Evolutionary conservation across 495 filamentous ascomycete genomes (phyloP), one percentile per base, ranked within the genome.

Genomic region (Lophiotrema nucula): DNA sequence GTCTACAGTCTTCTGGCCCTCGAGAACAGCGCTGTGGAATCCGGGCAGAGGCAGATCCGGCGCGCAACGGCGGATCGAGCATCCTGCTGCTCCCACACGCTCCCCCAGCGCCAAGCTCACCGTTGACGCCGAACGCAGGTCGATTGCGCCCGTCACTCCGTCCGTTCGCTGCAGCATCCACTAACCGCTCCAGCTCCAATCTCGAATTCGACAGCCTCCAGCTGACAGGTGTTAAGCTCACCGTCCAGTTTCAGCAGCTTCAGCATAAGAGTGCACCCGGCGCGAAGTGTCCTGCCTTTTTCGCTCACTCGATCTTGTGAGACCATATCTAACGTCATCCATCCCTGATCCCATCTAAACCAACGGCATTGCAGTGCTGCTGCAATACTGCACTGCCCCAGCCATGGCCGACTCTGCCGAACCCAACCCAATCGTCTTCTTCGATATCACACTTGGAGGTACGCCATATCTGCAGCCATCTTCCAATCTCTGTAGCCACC

Each of bases 361-460:
- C 8, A 35, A 35, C 31, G 8, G 31, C n/a, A n/a, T 8, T 35
- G 31, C 31, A 35, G 8, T 35, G 31, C 31, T 35, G 31, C 31
- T 39, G 25, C 52, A 2, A 48, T 43, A 22, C 37, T 62, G 54
- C 64, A 67, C 59, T 50, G 64, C 58, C 64, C 51, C 59, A 67
- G 33, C 46, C 49, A 66, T 64, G 33, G 57, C 58, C 47, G 42
- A 63, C 5, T 6, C 50, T 23, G 46, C 49, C 24, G 56, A 65
- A 41, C 42, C 52, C 21, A 86, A 87, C 61, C 84, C 84, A 15
- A 69, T 87, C 43, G 90, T 95, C 45, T 98, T 98, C 73, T 96
- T 98, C 69, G 93, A 98, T 74, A 81, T 98, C 47, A 84, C 90
- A 4, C 77, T 98, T 26, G 90, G 89, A 73, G 91, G 92, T 95